These are phyloP conservation scores for Rhizoclosmatium globosum DNA, from an alignment of 192 early-diverging fungal species.

Conservation along the genomic window DNA sequence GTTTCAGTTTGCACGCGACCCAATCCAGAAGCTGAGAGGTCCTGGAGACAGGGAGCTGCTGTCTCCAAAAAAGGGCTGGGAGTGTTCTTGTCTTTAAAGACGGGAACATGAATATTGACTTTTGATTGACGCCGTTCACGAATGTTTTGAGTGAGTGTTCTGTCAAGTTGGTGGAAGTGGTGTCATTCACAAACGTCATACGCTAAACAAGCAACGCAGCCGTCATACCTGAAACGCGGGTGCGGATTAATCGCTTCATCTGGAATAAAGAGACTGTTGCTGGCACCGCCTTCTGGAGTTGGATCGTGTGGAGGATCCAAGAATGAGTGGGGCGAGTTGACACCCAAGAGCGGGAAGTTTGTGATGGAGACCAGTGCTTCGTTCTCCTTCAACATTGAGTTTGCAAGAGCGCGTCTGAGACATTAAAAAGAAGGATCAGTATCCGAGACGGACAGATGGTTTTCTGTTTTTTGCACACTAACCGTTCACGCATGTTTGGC, in stretches of 20 bases:
- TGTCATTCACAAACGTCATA: background rate
- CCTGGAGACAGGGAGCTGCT: conserved; percentile 73
- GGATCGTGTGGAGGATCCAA: conserved; percentile 74
- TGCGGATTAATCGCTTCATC: conserved; percentile 95
- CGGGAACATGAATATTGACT: conserved; percentile 95
- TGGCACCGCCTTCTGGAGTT: conserved; percentile 57
- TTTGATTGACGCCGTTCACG: conserved; percentile 90
- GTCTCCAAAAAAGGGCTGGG: conserved; percentile 83
- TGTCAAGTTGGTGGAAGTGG: conserved; percentile 7
- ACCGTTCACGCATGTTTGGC: conserved; percentile 79
- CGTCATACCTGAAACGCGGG: conserved; percentile 82
- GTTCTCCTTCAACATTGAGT: conserved; percentile 66
- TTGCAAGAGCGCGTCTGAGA: conserved; percentile 75
- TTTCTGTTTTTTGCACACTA: background rate
- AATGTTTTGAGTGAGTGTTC: conserved; percentile 93
- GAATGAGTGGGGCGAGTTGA: conserved; percentile 53
- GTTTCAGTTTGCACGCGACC: too few relatives aligned
- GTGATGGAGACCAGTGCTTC: conserved; percentile 84
- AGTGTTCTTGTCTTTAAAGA: conserved; percentile 92
- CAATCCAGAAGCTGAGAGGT: background rate
- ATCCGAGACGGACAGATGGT: background rate
- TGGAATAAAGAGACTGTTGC: conserved; percentile 89
- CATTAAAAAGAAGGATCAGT: background rate
- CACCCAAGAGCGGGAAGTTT: conserved; percentile 90
- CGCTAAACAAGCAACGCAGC: conserved; percentile 29